phyloP scores from a whole-genome alignment of 345 rosid species.

The Arabis hirsuta region DNA sequence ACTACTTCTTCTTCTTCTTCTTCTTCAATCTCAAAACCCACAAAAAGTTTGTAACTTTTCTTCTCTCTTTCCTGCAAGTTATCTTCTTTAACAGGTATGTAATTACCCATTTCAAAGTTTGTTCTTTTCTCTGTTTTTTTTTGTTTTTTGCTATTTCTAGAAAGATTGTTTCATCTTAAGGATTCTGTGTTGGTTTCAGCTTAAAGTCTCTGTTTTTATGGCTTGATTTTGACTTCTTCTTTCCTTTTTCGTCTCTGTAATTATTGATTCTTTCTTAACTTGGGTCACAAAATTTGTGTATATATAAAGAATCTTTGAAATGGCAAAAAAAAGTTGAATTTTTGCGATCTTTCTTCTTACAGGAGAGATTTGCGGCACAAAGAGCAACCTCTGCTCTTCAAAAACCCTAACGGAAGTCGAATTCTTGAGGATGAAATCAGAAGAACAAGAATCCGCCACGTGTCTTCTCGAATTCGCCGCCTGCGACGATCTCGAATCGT shows the following conservation, averaged over 20 bases:
- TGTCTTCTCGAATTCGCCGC: conserved; percentile 84
- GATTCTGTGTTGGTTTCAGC: conserved; percentile 23
- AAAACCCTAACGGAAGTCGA: conserved; percentile 56
- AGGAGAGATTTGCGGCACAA: conserved; percentile 68
- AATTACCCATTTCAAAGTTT: not conserved
- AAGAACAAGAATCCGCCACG: conserved; percentile 34
- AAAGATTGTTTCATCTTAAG: not conserved
- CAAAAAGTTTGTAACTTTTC: conserved; percentile 26
- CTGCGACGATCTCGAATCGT: conserved; percentile 62
- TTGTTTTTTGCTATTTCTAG: not conserved
- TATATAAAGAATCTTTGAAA: conserved; percentile 4
- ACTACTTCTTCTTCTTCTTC: not conserved
- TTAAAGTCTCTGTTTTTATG: conserved; percentile 7
- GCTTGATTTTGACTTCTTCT: not conserved
- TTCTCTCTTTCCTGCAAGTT: conserved; percentile 15
- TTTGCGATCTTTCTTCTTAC: conserved; percentile 40
- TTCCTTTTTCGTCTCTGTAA: not conserved
- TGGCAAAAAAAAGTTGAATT: conserved; percentile 5
- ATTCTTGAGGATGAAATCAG: conserved; percentile 42
- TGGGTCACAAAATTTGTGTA: not conserved
- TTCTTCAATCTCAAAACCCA: conserved; percentile 15
- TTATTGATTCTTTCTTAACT: conserved; percentile 6
- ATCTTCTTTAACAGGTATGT: conserved; percentile 38
- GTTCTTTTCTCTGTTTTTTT: conserved; percentile 28
- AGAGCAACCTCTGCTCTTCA: conserved; percentile 47